Percentiles rank a stretch among this genome's conserved stretches.
phyloP scores from a whole-genome alignment of 1,284 basidiomycete genomes.

The Pascua guehoae region DNA sequence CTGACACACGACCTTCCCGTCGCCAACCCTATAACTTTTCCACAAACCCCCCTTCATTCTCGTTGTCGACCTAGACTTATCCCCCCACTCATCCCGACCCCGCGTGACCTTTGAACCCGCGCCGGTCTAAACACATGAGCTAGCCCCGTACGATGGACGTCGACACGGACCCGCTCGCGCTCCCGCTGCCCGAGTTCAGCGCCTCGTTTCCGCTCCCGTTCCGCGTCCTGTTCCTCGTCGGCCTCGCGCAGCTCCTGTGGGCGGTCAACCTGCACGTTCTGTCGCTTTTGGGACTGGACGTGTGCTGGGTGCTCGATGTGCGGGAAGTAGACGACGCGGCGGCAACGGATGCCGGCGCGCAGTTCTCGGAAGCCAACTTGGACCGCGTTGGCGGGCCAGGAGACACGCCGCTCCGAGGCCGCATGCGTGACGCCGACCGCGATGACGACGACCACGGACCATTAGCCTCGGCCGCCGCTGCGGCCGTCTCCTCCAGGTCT shows the following conservation, averaged over 20 bases:
- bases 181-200: constrained; percentile 53
- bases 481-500: not conserved
- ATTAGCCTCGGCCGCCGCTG: too few species aligned
- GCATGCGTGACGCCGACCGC: constrained; percentile 8
- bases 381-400: too few species aligned
- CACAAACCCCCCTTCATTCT: too few species aligned
- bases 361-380: too few species aligned
- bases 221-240: constrained; percentile 68
- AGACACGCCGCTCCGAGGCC: not conserved
- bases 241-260: constrained; percentile 71
- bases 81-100: not conserved
- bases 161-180: constrained; percentile 25
- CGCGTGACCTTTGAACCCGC: not conserved
- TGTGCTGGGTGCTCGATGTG: constrained; percentile 58
- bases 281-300: constrained; percentile 68
- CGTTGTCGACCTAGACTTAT: too few species aligned
- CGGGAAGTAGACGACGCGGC: constrained; percentile 26
- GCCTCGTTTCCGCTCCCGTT: constrained; percentile 73
- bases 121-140: too few species aligned
- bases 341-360: not conserved
- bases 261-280: constrained; percentile 84
- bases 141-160: constrained; percentile 40
- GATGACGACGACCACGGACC: not conserved
- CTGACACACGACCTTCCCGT: too few species aligned
- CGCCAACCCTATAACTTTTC: too few species aligned